Conservation (phyloP, 2,329 filamentous ascomycete genomes). For the Fusarium sp. region DNA sequence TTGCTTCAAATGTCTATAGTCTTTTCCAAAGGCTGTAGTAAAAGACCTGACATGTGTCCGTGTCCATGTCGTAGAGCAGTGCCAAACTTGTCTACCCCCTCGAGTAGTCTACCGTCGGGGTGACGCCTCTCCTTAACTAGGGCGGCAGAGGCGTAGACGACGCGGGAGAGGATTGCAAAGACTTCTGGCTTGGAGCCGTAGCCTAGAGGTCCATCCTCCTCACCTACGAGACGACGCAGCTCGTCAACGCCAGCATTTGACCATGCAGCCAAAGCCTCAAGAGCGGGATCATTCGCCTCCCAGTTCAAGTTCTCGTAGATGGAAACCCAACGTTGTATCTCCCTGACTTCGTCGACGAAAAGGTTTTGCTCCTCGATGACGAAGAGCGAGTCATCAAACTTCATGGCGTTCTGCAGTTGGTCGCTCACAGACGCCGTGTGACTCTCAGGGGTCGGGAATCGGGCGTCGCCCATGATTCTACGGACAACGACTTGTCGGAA, state of each 20-base stretch:
- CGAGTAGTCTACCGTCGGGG: slow-evolving; percentile 17
- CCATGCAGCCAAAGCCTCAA: slow-evolving; percentile 59
- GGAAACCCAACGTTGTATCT: slow-evolving; percentile 75
- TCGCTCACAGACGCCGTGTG: slow-evolving; percentile 46
- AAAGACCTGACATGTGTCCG: slow-evolving; percentile 46
- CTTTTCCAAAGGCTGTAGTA: slow-evolving; percentile 34
- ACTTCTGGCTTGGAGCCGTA: slow-evolving; percentile 77
- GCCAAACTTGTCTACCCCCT: slow-evolving; percentile 20
- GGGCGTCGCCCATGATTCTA: slow-evolving; percentile 53
- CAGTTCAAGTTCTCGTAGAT: slow-evolving; percentile 54
- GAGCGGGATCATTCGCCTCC: slow-evolving; percentile 35
- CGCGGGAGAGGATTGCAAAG: slow-evolving; percentile 69
- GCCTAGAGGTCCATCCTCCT: slow-evolving; percentile 75
- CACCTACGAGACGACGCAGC: slow-evolving; percentile 50
- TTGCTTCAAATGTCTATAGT: slow-evolving; percentile 2
- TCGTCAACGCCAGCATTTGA: slow-evolving; percentile 59
- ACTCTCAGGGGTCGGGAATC: slow-evolving; percentile 15
- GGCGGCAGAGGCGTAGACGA: slow-evolving; percentile 56
- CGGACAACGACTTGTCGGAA: slow-evolving; percentile 57
- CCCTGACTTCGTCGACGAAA: slow-evolving; percentile 86
- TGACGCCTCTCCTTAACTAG: slow-evolving; percentile 43
- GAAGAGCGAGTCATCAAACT: slow-evolving; percentile 78
- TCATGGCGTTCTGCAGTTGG: slow-evolving; percentile 60
- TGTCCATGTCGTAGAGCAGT: slow-evolving; percentile 10
- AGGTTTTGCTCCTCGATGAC: slow-evolving; percentile 92